Evolutionary conservation across 1,284 basidiomycete genomes (phyloP), one percentile per base, ranked within the genome.

Genomic region (Afroboletus lepidellus): DNA sequence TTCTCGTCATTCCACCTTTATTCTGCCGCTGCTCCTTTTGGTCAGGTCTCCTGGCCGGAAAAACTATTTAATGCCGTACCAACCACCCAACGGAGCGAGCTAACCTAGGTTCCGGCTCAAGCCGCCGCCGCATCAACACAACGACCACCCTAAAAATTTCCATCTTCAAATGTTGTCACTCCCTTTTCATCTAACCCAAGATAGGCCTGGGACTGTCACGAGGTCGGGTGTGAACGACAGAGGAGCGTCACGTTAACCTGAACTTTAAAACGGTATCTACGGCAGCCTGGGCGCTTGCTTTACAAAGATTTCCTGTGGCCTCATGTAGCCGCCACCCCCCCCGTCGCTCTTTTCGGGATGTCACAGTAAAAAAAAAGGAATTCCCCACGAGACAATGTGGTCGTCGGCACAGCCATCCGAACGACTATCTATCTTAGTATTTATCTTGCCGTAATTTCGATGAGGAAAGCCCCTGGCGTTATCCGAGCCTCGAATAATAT

Each of bases 181-280:
- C 50, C 25, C 23, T 30, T 54, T 61, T 61, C 61, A 66, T 61
- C 13, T 62, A 64, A 46, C 60, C 60, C 41, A n/a, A 54, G 53
- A 51, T 58, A 20, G 57, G 64, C 39, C 18, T 21, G 23, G 33
- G 33, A 24, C 41, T 42, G 9, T 30, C 50, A 18, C 39, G 30
- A 43, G 44, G 46, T 25, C 8, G 30, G 57, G 60, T 54, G 60
- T 55, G 60, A 62, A 50, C 42, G 23, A 7, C 48, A 34, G 38
- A 25, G 32, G 15, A 12, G 37, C 21, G 37, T 60, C 56, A 61
- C 58, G 58, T 59, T 37, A 64, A 48, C 49, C 3, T 25, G 47
- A 61, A 61, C 49, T 42, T 43, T 58, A 57, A 56, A 57, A 36
- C 39, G 24, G 16, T 13, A 21, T 12, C 9, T 38, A 38, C 20